These are phyloP conservation scores for Symbiotaphrina buchneri DNA, from an alignment of 495 filamentous ascomycete genomes.

Conservation along the genomic window DNA sequence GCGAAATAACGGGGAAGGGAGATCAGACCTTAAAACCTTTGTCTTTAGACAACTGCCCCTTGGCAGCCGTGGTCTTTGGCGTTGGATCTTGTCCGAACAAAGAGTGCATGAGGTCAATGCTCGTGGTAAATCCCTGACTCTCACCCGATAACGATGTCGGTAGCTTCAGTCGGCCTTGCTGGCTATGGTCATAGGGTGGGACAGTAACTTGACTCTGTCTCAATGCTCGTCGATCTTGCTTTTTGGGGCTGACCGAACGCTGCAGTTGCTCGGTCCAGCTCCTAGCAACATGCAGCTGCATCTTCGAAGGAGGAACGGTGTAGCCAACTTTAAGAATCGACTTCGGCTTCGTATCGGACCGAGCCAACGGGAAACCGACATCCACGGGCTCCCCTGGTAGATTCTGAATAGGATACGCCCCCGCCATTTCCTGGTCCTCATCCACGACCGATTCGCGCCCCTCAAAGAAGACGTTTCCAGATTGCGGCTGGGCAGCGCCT, in stretches of 20 bases:
- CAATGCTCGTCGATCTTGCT: conserved; percentile 53
- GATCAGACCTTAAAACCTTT: conserved; percentile 57
- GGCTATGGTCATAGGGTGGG: conserved; percentile 18
- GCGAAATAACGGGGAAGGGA: conserved; percentile 16
- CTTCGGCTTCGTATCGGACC: conserved; percentile 18
- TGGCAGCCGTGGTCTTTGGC: conserved; percentile 15
- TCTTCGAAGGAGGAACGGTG: conserved; percentile 12
- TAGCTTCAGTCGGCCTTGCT: no score
- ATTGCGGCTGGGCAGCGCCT: conserved; percentile 31
- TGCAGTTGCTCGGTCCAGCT: conserved; percentile 87
- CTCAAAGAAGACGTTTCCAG: conserved; percentile 31
- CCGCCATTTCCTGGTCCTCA: conserved; percentile 58
- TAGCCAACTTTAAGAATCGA: conserved; percentile 21
- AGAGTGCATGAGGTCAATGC: conserved; percentile 83
- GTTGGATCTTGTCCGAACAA: conserved; percentile 44
- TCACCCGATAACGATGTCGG: no score
- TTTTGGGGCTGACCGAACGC: conserved; percentile 75
- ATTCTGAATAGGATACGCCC: conserved; percentile 46
- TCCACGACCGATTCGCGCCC: conserved; percentile 40
- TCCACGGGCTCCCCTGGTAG: no score
- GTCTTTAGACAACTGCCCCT: conserved; percentile 19
- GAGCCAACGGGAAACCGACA: no score
- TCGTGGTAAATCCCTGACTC: conserved; percentile 42
- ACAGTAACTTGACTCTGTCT: conserved; percentile 32
- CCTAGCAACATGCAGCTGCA: conserved; percentile 23